Evolutionary conservation across 768 basidiomycete genomes (phyloP).

Genomic region (Collybiopsis luxurians): DNA sequence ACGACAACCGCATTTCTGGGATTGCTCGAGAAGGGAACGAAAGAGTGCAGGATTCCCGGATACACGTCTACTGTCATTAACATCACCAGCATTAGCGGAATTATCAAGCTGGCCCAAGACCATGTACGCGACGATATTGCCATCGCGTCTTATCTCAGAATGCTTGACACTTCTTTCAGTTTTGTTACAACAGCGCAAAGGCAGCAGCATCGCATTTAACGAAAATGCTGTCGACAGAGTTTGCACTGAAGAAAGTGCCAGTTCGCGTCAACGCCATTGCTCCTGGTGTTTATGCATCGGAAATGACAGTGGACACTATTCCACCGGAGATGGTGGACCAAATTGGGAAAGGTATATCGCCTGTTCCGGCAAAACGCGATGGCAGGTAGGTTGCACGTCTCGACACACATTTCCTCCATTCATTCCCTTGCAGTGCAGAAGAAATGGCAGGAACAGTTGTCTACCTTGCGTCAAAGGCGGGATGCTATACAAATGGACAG

Average conservation of each 20-base stretch:
- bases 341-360: conserved; percentile 56
- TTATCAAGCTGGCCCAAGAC: conserved; percentile 67
- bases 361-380: conserved; percentile 59
- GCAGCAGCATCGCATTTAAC: conserved; percentile 78
- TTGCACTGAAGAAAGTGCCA: conserved; percentile 63
- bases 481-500: conserved; percentile 75
- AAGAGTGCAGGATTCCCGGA: conserved; percentile 40
- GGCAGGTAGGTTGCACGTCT: conserved; percentile 56
- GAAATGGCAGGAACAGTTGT: conserved; percentile 80
- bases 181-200: conserved; percentile 80
- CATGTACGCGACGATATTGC: conserved; percentile 50
- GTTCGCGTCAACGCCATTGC: conserved; percentile 75
- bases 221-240: conserved; percentile 72
- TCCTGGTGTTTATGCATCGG: conserved; percentile 73
- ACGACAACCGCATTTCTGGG: conserved; percentile 75
- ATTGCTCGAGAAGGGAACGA: conserved; percentile 68
- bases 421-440: conserved; percentile 41
- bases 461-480: conserved; percentile 71
- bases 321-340: conserved; percentile 44
- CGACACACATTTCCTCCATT: not conserved
- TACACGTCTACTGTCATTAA: conserved; percentile 72
- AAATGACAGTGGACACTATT: conserved; percentile 64
- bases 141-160: not conserved
- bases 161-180: conserved; percentile 37
- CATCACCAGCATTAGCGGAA: conserved; percentile 74